Percentiles rank a stretch among this genome's conserved stretches.
phyloP scores from a whole-genome alignment of 2,329 filamentous ascomycete species.

The Tolypocladium nubicola region DNA sequence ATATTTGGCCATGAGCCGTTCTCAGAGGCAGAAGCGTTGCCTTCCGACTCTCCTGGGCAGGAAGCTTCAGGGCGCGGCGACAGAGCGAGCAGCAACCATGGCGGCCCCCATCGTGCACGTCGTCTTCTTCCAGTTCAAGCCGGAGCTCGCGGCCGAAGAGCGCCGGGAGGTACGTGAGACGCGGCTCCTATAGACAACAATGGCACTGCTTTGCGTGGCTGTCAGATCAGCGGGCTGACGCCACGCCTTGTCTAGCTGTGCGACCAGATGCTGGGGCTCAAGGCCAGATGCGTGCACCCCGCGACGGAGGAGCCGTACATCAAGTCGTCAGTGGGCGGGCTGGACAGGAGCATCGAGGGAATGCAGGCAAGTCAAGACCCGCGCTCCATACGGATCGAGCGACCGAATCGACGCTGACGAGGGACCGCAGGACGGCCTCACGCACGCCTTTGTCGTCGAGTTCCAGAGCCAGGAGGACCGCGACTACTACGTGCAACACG shows the following conservation, averaged over 20 bases:
- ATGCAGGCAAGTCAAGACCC: slow-evolving; percentile 32
- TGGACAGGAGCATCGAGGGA: slow-evolving; percentile 50
- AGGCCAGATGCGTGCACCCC: slow-evolving; percentile 51
- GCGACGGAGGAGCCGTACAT: slow-evolving; percentile 49
- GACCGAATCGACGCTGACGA: background rate
- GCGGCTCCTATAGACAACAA: no score
- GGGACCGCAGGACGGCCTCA: slow-evolving; percentile 40
- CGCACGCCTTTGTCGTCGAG: slow-evolving; percentile 58
- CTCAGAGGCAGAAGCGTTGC: background rate
- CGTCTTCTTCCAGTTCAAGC: slow-evolving; percentile 11
- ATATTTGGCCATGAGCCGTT: background rate
- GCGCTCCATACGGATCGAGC: background rate
- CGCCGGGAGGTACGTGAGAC: slow-evolving; percentile 4
- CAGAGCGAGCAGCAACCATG: background rate
- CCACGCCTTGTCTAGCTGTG: slow-evolving; percentile 1
- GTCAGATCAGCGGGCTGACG: background rate
- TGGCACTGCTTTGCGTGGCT: background rate
- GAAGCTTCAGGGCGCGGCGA: background rate
- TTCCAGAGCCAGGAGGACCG: slow-evolving; percentile 54
- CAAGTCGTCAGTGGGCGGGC: slow-evolving; percentile 44
- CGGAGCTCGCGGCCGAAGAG: slow-evolving; percentile 3
- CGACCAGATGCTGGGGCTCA: slow-evolving; percentile 32
- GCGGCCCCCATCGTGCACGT: slow-evolving; percentile 9
- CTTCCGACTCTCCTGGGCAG: background rate
- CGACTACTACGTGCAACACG: slow-evolving; percentile 55